Evolutionary conservation across 2,329 filamentous ascomycete genomes (phyloP).

Genomic region (Colletotrichum endophyticum): DNA sequence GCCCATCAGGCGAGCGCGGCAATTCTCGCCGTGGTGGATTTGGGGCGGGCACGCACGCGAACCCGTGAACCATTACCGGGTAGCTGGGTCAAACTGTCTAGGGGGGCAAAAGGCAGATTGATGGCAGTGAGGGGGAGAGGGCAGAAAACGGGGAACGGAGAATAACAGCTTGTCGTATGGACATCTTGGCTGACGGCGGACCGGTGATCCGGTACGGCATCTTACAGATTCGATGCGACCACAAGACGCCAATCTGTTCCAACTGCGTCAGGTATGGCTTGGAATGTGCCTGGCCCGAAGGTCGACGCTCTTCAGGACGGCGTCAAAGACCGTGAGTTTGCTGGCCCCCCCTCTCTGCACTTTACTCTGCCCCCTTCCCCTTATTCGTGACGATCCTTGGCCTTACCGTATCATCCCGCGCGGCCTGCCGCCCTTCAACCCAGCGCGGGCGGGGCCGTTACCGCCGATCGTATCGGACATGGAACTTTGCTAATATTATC

Average conservation of each 20-base stretch:
- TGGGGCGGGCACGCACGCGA: neutral
- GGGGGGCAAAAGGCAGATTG: neutral
- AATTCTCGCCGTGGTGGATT: neutral
- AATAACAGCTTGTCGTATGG: neutral
- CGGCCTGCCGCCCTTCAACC: neutral
- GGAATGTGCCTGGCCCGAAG: slow-evolving; percentile 17
- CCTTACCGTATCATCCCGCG: neutral
- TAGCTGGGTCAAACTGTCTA: neutral
- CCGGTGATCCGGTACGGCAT: slow-evolving; percentile 2
- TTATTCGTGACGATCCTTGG: neutral
- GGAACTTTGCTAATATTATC: neutral
- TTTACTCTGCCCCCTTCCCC: neutral
- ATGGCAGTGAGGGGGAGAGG: neutral
- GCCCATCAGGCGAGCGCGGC: neutral
- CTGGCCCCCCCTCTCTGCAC: neutral
- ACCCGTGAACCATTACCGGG: neutral
- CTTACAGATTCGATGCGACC: slow-evolving; percentile 16
- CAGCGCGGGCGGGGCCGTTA: neutral
- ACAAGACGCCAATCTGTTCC: slow-evolving; percentile 13
- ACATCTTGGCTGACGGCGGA: neutral
- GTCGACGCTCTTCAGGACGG: slow-evolving; percentile 16
- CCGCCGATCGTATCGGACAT: neutral
- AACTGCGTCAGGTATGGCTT: slow-evolving; percentile 17
- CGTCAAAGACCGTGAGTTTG: slow-evolving; percentile 16
- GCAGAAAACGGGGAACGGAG: neutral